A percentile compares a stretch with the other conserved stretches of the same genome.
Evolutionary conservation across 306 rosid species (phyloP).

Genomic region (Argentina anserina): DNA sequence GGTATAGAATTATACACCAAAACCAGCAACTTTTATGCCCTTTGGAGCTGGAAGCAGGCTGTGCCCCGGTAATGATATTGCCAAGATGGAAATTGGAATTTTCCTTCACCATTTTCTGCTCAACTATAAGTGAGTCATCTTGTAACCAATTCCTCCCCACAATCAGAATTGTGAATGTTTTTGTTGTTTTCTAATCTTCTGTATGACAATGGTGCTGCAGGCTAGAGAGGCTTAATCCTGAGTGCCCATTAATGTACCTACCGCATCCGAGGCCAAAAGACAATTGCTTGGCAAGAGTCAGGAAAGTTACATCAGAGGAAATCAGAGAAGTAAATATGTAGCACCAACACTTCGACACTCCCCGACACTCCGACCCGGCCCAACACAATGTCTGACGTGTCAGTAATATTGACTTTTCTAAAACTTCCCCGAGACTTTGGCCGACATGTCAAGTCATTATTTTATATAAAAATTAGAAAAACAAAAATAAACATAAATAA

Average conservation of each 20-base stretch:
- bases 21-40: constrained; percentile 80
- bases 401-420: no score
- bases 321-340: not conserved
- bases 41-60: constrained; percentile 77
- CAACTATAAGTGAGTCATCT: constrained; percentile 46
- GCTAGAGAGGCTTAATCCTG: constrained; percentile 53
- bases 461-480: no score
- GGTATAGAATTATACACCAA: constrained; percentile 40
- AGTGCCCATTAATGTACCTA: constrained; percentile 50
- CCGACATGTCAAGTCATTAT: no score
- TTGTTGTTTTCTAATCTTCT: not conserved
- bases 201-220: constrained; percentile 26
- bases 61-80: constrained; percentile 72
- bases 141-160: not conserved
- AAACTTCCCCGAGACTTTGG: no score
- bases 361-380: no score
- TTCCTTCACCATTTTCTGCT: constrained; percentile 81
- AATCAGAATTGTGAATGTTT: not conserved
- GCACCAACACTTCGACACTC: no score
- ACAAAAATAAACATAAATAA: no score
- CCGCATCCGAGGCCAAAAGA: constrained; percentile 76
- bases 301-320: constrained; percentile 18
- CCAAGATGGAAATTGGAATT: constrained; percentile 68
- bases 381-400: no score
- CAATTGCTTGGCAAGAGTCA: constrained; percentile 67